A percentile compares a stretch with the other conserved stretches of the same genome.
Evolutionary conservation across 805 yeast genomes (phyloP).

Genomic region (Monosporozyma solicola): DNA sequence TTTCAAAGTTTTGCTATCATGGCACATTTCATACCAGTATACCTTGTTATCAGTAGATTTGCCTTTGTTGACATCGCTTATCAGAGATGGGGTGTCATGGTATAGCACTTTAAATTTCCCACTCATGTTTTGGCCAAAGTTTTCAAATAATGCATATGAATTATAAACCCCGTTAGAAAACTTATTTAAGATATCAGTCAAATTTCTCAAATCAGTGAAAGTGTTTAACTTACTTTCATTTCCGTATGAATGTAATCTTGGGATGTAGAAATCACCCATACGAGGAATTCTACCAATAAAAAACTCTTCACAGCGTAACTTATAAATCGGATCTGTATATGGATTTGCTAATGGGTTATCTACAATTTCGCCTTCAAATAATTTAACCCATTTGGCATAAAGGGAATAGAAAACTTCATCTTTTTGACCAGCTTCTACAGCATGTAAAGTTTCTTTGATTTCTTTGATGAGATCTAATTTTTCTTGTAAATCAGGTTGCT

Average conservation of each 20-base stretch:
- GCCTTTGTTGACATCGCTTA: constrained; percentile 10
- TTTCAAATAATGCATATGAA: constrained; percentile 12
- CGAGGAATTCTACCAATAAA: constrained; percentile 21
- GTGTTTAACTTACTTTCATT: constrained; percentile 8
- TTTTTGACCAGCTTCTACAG: constrained; percentile 9
- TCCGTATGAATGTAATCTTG: constrained; percentile 19
- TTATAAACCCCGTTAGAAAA: constrained; percentile 10
- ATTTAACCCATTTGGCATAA: constrained; percentile 14
- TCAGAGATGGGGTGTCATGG: constrained; percentile 17
- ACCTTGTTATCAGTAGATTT: constrained; percentile 4
- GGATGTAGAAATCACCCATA: constrained; percentile 24
- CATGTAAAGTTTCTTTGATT: constrained; percentile 7
- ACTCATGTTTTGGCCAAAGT: constrained; percentile 16
- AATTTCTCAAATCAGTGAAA: constrained; percentile 12
- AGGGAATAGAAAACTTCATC: constrained; percentile 4
- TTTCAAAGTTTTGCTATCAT: constrained; percentile 13
- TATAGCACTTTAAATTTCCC: constrained; percentile 17
- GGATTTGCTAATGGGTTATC: constrained; percentile 20
- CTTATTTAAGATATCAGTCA: constrained; percentile 8
- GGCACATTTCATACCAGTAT: constrained; percentile 23
- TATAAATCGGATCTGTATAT: constrained; percentile 17
- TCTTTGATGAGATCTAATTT: constrained; percentile 11
- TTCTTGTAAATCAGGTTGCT: constrained; percentile 9
- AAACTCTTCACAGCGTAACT: constrained; percentile 19
- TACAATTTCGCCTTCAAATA: constrained; percentile 17